phyloP scores from a whole-genome alignment of 2,329 filamentous ascomycete species.

The Drechslerella dactyloides region DNA sequence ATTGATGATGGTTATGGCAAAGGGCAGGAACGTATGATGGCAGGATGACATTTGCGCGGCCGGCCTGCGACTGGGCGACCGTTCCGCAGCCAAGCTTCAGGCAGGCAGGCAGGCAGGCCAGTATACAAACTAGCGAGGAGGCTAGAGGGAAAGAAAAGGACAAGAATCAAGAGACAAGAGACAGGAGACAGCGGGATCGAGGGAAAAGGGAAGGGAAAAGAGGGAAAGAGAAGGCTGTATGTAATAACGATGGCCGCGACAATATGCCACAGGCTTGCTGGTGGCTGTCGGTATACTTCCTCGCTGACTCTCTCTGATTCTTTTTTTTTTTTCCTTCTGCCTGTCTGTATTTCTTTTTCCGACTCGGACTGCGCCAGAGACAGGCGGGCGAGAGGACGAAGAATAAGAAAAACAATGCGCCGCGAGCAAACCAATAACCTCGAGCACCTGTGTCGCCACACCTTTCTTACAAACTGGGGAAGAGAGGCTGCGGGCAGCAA shows the following conservation, averaged over 20 bases:
- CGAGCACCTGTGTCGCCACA: constrained; percentile 40
- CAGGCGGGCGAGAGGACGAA: constrained; percentile 30
- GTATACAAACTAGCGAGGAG: constrained; percentile 3
- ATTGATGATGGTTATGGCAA: constrained; percentile 23
- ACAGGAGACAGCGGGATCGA: too few relatives aligned
- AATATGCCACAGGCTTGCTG: constrained; percentile 25
- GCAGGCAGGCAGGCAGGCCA: neutral
- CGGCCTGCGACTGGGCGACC: constrained; percentile 3
- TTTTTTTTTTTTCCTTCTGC: constrained; percentile 2
- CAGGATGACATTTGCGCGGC: constrained; percentile 38
- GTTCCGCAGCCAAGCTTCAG: neutral
- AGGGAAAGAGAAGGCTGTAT: constrained; percentile 1
- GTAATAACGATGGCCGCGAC: constrained; percentile 2
- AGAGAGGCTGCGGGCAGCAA: constrained; percentile 43
- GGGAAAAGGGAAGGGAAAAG: neutral
- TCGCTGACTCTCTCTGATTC: constrained; percentile 17
- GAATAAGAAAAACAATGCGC: constrained; percentile 52
- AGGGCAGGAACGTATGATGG: constrained; percentile 10
- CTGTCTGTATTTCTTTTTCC: constrained; percentile 6
- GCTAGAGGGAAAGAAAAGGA: constrained; percentile 9
- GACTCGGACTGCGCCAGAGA: constrained; percentile 29
- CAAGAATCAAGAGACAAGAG: neutral
- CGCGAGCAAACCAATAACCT: constrained; percentile 29
- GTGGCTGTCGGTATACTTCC: constrained; percentile 10
- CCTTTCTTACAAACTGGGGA: constrained; percentile 49